Conservation (phyloP, 768 basidiomycete genomes). For the Thelephora ganbajun region DNA sequence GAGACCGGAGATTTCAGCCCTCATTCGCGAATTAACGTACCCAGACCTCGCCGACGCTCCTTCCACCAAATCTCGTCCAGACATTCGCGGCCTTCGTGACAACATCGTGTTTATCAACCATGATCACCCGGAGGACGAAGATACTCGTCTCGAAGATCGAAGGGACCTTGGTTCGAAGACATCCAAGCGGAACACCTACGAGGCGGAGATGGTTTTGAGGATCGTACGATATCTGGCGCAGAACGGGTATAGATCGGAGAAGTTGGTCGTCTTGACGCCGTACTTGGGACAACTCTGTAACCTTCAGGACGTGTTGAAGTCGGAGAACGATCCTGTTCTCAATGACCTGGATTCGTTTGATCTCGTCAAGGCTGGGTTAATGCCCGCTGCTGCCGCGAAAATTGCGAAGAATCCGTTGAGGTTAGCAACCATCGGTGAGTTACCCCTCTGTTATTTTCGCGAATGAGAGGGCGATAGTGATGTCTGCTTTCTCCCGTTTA, state of each 20-base stretch:
- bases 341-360: conserved; percentile 51
- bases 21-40: conserved; percentile 51
- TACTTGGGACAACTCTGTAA: conserved; percentile 51
- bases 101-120: conserved; percentile 55
- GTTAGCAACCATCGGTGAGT: conserved; percentile 50
- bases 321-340: conserved; percentile 40
- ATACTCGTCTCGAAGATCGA: conserved; percentile 25
- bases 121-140: conserved; percentile 36
- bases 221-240: conserved; percentile 52
- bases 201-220: conserved; percentile 50
- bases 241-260: conserved; percentile 49
- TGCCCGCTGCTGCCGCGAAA: conserved; percentile 25
- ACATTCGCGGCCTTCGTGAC: conserved; percentile 38
- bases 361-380: conserved; percentile 40
- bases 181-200: conserved; percentile 49
- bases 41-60: conserved; percentile 46
- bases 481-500: conserved; percentile 11
- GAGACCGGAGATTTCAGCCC: conserved; percentile 56
- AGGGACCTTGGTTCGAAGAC: conserved; percentile 31
- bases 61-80: conserved; percentile 31
- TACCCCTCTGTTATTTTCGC: background rate
- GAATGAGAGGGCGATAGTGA: background rate
- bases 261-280: conserved; percentile 54
- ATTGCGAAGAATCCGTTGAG: conserved; percentile 32
- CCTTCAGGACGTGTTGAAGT: conserved; percentile 31